Conservation (phyloP, 2,329 filamentous ascomycete genomes). For the Rachicladosporium sp. region DNA sequence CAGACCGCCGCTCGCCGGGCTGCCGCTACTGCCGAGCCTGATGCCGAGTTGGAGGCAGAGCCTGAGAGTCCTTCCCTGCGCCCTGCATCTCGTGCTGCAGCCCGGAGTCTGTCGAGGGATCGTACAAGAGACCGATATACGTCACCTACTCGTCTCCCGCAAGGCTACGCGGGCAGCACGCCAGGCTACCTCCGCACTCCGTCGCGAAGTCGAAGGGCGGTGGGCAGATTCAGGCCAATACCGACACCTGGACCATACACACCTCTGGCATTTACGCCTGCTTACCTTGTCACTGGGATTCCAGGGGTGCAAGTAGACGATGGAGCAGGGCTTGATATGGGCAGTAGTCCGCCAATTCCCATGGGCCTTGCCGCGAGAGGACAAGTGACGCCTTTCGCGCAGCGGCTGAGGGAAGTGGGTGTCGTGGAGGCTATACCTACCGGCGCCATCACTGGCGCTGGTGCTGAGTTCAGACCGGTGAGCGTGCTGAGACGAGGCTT, state of each 20-base stretch:
- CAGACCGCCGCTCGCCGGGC: slow-evolving; percentile 25
- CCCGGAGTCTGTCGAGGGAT: slow-evolving; percentile 10
- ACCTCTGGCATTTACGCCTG: slow-evolving; percentile 18
- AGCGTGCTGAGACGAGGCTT: slow-evolving; percentile 1
- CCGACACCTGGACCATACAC: slow-evolving; percentile 19
- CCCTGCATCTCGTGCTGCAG: slow-evolving; percentile 18
- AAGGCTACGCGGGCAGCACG: slow-evolving; percentile 6
- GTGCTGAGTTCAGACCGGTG: slow-evolving; percentile 4
- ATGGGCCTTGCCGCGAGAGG: not conserved
- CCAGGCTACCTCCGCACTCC: slow-evolving; percentile 35
- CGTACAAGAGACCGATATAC: not conserved
- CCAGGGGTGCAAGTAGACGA: no score
- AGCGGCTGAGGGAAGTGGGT: slow-evolving; percentile 25
- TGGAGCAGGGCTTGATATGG: no score
- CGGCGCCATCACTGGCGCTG: not conserved
- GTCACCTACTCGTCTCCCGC: slow-evolving; percentile 1
- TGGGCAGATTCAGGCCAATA: slow-evolving; percentile 17
- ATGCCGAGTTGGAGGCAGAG: slow-evolving; percentile 6
- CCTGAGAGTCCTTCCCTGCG: slow-evolving; percentile 20
- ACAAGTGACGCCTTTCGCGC: slow-evolving; percentile 27
- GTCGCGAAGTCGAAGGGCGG: slow-evolving; percentile 17
- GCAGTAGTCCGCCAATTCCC: no score
- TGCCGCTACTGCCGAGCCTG: slow-evolving; percentile 2
- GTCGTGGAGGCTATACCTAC: slow-evolving; percentile 5
- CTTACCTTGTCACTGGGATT: slow-evolving; percentile 13